phyloP scores from a whole-genome alignment of 139 green algal species.

The Chlamydomonas sp. region DNA sequence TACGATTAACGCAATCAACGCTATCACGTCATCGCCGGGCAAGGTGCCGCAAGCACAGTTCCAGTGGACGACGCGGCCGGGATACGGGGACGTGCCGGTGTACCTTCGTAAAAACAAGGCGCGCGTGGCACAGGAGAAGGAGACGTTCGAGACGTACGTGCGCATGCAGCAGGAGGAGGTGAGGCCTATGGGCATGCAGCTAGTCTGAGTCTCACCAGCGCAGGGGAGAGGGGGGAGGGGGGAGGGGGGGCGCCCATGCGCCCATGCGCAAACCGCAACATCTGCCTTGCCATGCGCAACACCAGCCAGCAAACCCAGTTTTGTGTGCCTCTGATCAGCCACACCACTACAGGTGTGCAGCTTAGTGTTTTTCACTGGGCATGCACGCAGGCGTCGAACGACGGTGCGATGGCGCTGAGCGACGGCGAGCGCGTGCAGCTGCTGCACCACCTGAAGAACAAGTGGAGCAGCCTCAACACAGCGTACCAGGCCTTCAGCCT shows the following conservation, averaged over 20 bases:
- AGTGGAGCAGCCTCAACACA: slow-evolving; percentile 70
- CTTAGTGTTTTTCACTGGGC: too few relatives aligned
- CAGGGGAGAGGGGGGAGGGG: too few relatives aligned
- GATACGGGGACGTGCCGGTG: slow-evolving; percentile 67
- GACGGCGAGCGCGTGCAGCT: slow-evolving; percentile 62
- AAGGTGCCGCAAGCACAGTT: slow-evolving; percentile 28
- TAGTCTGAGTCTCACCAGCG: too few relatives aligned
- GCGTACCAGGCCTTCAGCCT: slow-evolving; percentile 73
- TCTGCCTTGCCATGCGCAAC: too few relatives aligned
- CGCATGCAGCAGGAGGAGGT: slow-evolving; percentile 42
- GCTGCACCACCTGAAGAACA: slow-evolving; percentile 73
- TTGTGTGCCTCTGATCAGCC: too few relatives aligned
- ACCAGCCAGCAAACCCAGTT: too few relatives aligned
- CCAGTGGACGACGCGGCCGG: slow-evolving; percentile 48
- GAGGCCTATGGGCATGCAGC: slow-evolving; percentile 11
- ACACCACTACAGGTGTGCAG: too few relatives aligned
- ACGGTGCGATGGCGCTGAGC: too few relatives aligned
- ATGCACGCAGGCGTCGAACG: too few relatives aligned
- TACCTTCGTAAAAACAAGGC: slow-evolving; percentile 75
- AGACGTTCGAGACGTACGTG: slow-evolving; percentile 55
- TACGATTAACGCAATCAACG: slow-evolving; percentile 63
- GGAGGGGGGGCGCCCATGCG: too few relatives aligned
- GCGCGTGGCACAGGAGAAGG: slow-evolving; percentile 48
- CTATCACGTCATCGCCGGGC: slow-evolving; percentile 47
- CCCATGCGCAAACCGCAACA: too few relatives aligned